Conservation (phyloP, 2,329 filamentous ascomycete species). For the Beauveria asiatica region DNA sequence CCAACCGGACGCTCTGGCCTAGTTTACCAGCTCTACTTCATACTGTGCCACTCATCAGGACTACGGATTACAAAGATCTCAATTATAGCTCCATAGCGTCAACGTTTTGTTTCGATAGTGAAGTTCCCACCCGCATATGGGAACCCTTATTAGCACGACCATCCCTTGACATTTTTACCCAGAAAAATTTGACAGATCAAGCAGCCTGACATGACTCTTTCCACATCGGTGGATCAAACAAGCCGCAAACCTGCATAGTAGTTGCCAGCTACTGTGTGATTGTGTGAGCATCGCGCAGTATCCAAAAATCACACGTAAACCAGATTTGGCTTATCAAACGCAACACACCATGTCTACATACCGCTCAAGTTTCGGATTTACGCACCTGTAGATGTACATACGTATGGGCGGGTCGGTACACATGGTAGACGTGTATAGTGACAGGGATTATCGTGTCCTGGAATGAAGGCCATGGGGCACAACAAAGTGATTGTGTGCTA, state of each 20-base stretch:
- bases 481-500: background rate
- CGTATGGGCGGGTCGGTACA: background rate
- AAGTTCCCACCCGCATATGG: background rate
- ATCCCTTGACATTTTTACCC: no score
- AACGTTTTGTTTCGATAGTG: background rate
- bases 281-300: background rate
- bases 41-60: background rate
- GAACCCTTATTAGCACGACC: background rate
- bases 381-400: background rate
- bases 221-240: background rate
- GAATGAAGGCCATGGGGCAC: background rate
- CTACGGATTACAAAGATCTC: no score
- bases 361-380: background rate
- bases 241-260: background rate
- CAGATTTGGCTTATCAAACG: background rate
- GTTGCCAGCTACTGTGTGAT: background rate
- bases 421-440: background rate
- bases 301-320: background rate
- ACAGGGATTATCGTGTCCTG: slow-evolving; percentile 1
- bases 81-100: background rate
- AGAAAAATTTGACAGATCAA: background rate
- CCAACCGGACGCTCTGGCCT: background rate
- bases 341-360: background rate
- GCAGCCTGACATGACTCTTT: background rate
- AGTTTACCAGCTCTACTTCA: no score